Base-by-base conservation (phyloP, 1,284 basidiomycete genomes). In the Filobasidium uniguttulatum region DNA sequence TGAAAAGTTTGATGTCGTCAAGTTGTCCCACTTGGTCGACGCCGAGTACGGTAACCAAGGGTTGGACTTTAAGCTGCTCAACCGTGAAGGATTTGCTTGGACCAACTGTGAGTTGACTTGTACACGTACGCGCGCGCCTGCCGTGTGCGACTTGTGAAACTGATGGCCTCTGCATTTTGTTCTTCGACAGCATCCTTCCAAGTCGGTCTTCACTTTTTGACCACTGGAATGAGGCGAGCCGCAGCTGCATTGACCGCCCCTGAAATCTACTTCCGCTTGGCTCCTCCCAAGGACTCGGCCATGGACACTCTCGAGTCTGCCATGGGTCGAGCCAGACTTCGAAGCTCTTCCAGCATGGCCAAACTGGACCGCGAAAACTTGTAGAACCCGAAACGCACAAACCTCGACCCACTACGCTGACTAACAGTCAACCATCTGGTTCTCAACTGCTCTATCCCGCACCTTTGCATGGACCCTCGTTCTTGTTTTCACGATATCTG, bases 21-120 rank as follows among this genome's bases (percentile, higher is more conserved):
- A 83, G 65, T 75, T 93, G 19, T 90, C 86, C 3, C 91, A 96
- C 70, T 75, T 96, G 53, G 91, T 98, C 4, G 90, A 93, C 62
- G 93, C 93, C 38, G 93, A 98, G 72, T 97, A 97, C 66, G 94
- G 93, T 12, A 98, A 97, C 70, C 93, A 98, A 69, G 93, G 93
- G 48, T 77, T 91, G 59, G 90, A 96, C 72, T 97, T 97, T 73
- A 87, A 89, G 74, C 83, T 88, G 76, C 82, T 96, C 30, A 89
- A 89, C 46, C 77, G 89, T 20, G 93, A 97, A 71, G 93, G 93
- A 48, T 98, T 98, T 62, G 93, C 93, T 3, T 91, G 88, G 89
- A 90, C 88, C 83, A 90, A 90, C 57, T 75, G 85, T 85, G 49
- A 37, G 43, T 48, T 34, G n/a, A n/a, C n/a, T n/a, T n/a, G n/a